Base-by-base conservation (phyloP, 441 rosid genomes). In the Pelargonium citronellum region DNA sequence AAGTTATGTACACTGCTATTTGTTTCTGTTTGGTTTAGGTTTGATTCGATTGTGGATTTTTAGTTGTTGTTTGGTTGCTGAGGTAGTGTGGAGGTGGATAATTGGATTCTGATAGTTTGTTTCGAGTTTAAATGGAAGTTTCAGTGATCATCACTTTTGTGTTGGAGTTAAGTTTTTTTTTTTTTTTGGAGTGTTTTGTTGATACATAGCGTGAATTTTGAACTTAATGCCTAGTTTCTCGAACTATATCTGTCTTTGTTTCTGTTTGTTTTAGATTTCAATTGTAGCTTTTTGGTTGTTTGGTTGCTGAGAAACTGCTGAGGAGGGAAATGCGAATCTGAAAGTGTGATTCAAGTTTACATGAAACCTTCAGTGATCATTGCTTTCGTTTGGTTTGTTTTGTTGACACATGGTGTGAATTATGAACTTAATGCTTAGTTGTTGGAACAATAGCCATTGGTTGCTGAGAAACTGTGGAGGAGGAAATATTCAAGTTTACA, bases 1-100 rank as follows among this genome's bases (percentile, higher is more conserved):
- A 76, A 87, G 94, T 64, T 71, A 39, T 53, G 11, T 9, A 60
- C 41, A 4, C 24, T 15, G 46, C 51, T 55, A 66, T 12, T 61
- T 60, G 27, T 46, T 17, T 22, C 49, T 11, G 7, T 39, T 30
- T 20, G 30, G 9, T 46, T 43, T 16, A 19, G n/a, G 10, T 16
- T 74, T 39, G 8, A 20, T 57, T 63, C 22, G 16, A 27, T 11
- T 16, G 27, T 22, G 34, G 73, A 3, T 19, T 43, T 20, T 2
- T 17, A 2, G 57, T 20, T 44, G 10, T n/a, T 22, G 10, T n/a
- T 22, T 20, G 53, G n/a, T 67, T 7, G 57, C 6, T 47, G 60
- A 46, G 70, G 19, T 47, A 19, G 6, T 67, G 58, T 20, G 37
- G 19, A n/a, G 47, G 20, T 41, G 53, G 8, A 67, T 0, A 5